Evolutionary conservation across 768 basidiomycete genomes (phyloP), one percentile per base, ranked within the genome.

Genomic region (Cubamyces sp.): DNA sequence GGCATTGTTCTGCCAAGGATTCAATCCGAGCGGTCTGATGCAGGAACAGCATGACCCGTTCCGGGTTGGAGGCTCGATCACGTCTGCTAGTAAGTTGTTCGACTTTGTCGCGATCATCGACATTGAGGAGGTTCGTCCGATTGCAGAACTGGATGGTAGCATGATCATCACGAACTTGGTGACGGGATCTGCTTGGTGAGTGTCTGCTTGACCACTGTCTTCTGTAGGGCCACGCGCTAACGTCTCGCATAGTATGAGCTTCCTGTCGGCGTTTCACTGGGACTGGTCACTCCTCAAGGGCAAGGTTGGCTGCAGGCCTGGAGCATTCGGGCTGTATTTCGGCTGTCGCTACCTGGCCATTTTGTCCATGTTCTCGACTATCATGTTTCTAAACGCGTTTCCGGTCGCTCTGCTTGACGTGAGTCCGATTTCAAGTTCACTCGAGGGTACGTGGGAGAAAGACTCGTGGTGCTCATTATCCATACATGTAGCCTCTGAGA

Each of bases 331-430:
- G 11, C 3, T 60, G 39, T 64, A 64, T 26, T 50, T 51, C 19
- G 53, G 41, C 11, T 51, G 53, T 42, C 57, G 63, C 42, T 64
- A 64, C 47, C 7, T 64, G 34, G 40, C 57, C n/a, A 19, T 55
- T 5, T 30, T 52, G 1, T 55, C 63, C 23, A 47, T 56, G 18
- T 7, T 59, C 40, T 34, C 49, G 2, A 56, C 42, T 3, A 40
- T 62, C 21, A 34, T 45, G 12, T 62, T 42, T 37, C 30, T 56
- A 8, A 49, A 62, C 49, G 30, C 54, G 1, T 61, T 55, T 11
- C 28, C 52, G 5, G 41, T 59, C 0, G 28, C 25, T 3, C 46
- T 16, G n/a, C 2, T 55, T 1, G 19, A 55, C 16, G 51, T 52
- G 47, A 39, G 56, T 49, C 1, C 5, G 3, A 3, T 3, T 25